Evolutionary conservation across 306 rosid species (phyloP), one percentile per base, ranked within the genome.

Genomic region (Cyamopsis tetragonoloba): DNA sequence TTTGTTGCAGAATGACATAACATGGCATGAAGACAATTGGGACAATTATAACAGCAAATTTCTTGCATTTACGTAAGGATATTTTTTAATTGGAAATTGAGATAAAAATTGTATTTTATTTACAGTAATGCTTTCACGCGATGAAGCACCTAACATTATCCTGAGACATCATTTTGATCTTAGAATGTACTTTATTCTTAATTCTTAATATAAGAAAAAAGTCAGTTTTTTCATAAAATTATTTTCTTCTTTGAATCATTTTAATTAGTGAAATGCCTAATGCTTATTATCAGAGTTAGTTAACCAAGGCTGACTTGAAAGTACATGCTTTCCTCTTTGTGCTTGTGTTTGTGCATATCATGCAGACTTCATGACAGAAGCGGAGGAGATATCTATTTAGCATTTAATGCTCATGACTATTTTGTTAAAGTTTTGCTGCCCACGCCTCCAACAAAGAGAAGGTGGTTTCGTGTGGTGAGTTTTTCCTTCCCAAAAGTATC

Each of bases 21-120:
- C 96, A 18, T 93, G 99, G 99, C 99, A 90, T 48, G 99, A 93
- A 77, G 83, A 87, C 85, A 86, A 86, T 66, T 93, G 99, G 97
- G 81, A 55, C 71, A 83, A 88, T 54, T 48, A 38, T 31, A 87
- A 88, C 15, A 90, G 99, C 91, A 93, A 71, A 77, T 93, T 93
- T 76, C 91, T 90, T 20, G 99, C 99, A 66, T 93, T 90, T 72
- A 88, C 99, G 97, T 93, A 82, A 88, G 97, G 41, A 62, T 46
- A 61, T 58, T 60, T 17, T 54, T 57, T 42, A 10, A 4, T 48
- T 56, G 50, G 17, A 48, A 71, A 62, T 26, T 51, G 58, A 66
- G 19, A 54, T 55, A 62, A 7, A 47, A 56, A 58, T 27, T 58
- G 38, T 43, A 11, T 34, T 56, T 15, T 68, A 22, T 39, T 31